Evolutionary conservation across 306 rosid genomes (phyloP), one percentile per base, ranked within the genome.

Genomic region (Sindora glabra): DNA sequence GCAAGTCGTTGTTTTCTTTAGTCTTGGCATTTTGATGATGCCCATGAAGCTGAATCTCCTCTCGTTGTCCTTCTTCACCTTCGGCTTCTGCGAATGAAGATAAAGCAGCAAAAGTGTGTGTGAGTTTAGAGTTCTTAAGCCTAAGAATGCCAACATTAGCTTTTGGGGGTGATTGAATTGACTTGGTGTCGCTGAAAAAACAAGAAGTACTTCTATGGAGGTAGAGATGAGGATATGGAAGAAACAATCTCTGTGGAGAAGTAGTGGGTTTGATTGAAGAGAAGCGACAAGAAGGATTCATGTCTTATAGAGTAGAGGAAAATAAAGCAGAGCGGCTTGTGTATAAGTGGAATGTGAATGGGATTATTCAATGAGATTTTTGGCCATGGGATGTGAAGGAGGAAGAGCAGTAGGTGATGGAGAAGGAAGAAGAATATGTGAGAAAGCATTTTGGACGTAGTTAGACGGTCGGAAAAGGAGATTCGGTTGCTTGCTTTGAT

Each of bases 61-160:
- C 71, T 10, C 71, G 45, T 13, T 75, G 64, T 5, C 68, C 56
- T 24, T 67, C 79, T 48, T 50, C 85, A 1, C 75, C 84, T 48
- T 77, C 95, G 0, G 85, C 76, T 70, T 80, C 92, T 5, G 95
- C 98, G 17, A 72, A 92, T 10, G 98, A 92, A 3, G 96, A 81
- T 8, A 88, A 13, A 10, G 81, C 70, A 3, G 96, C 96, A 25
- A 83, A 76, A 57, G 85, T 84, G 79, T 80, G 81, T 5, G 66
- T 0, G 46, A 68, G 64, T 44, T 68, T 81, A 0, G 74, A 56
- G 65, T 41, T 18, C 37, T 73, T 80, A 0, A 77, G 69, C 56
- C 71, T 72, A 41, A 65, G 69, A 61, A 65, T 53, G 37, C 62
- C 47, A 17, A 64, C 63, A 5, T 42, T 42, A 19, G 61, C 12